Base-by-base conservation (phyloP, 345 rosid genomes). In the Limnanthes douglasii region DNA sequence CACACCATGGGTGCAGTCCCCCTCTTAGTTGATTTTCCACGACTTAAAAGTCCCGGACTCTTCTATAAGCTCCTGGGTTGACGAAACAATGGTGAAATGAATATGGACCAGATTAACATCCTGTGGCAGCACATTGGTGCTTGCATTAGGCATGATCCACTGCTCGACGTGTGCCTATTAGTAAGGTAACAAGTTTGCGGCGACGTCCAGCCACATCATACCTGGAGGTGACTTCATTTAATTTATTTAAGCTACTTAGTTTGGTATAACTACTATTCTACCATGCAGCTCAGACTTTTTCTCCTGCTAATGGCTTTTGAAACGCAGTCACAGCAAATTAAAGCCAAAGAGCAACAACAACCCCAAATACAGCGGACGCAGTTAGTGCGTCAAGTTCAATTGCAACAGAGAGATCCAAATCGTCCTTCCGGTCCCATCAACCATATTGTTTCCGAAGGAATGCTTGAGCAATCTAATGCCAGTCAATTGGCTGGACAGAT, bases 321-420 rank as follows among this genome's bases (percentile, higher is more conserved):
- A 48, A 17, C 34, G 29, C 41, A 88, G 98, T 70, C 75, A 14
- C 98, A 84, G 12, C 90, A 76, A 56, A 53, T 58, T 42, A 90
- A 90, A 70, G 60, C 73, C 20, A 79, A 82, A 65, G 95, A 84
- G 51, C 95, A 81, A 41, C 97, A 86, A n/a, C n/a, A n/a, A 39
- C 31, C 69, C 44, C 95, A 83, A 30, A 63, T 78, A 58, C 97
- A 83, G 62, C 93, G 83, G 54, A 7, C 73, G 46, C 93, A 79
- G 14, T 32, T 83, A 26, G 46, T 79, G 57, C 92, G 85, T 20
- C 95, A 78, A 42, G 95, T 78, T 37, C 95, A 79, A 39, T 34
- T 76, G 62, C 95, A 90, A 46, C 86, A 75, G 21, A 72, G 86
- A 40, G 75, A 79, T 39, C 62, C 78, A 36, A 66, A 60, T 50